Evolutionary conservation across 2,329 filamentous ascomycete species (phyloP), one percentile per base, ranked within the genome.

Genomic region (Fusarium heterosporum): DNA sequence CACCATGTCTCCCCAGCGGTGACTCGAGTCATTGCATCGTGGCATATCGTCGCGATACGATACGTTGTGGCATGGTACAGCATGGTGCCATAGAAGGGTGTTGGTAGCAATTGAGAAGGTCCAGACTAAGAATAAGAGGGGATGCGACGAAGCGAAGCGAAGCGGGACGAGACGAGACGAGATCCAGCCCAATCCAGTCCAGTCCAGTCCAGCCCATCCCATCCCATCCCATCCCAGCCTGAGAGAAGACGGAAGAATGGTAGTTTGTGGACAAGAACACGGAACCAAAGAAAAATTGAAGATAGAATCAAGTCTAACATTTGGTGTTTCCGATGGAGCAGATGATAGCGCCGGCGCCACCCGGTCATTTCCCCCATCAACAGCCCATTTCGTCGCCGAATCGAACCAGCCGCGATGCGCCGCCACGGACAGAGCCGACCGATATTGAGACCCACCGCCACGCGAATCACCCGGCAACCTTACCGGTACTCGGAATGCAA

Each of bases 301-400:
- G 62, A 55, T 36, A 49, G 40, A 57, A 66, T 60, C 28, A 39
- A 66, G 45, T 68, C 67, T 70, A 66, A 70, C 67, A 34, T 60
- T 62, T 69, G 61, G 36, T 40, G 43, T 68, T 53, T 55, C 42
- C 40, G 54, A 50, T 61, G 62, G 61, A 68, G 47, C 64, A 70
- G 67, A 70, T 70, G 67, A 70, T 70, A 54, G 64, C 67, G 61
- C 61, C 66, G 50, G 57, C 66, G 61, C 66, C 66, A 69, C 66
- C 69, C 66, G 61, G 55, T n/a, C 68, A 71, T 46, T 63, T 64
- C 43, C 70, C 66, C 54, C 58, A 62, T 55, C 70, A 73, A 73
- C 71, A 73, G 71, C 69, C 71, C 71, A 73, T 71, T 73, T 67
- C 71, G 32, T 54, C 68, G 53, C 59, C 61, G 57, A 71, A 72